Conservation (phyloP, 306 rosid species). For the Quercus dentata region DNA sequence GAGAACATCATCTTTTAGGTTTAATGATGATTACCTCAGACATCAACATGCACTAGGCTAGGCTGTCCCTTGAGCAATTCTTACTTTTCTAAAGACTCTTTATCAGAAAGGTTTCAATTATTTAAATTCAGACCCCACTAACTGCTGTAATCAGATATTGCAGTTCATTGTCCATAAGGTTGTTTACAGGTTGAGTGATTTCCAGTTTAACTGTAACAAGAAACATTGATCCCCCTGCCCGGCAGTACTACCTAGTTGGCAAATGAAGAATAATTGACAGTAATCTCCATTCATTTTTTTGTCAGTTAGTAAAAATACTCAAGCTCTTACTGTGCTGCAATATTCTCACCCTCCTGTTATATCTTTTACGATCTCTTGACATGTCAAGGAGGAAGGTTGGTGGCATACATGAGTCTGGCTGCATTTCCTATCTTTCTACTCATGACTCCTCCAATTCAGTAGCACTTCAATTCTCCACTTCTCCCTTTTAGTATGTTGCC, state of each 20-base stretch:
- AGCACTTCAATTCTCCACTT: too few relatives aligned
- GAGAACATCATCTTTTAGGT: constrained; percentile 30
- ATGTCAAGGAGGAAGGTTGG: not conserved
- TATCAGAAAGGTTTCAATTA: constrained; percentile 42
- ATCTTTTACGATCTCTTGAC: not conserved
- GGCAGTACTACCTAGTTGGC: too few relatives aligned
- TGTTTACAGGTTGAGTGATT: constrained; percentile 5
- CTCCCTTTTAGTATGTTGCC: too few relatives aligned
- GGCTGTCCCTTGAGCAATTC: constrained; percentile 40
- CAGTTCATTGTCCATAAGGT: constrained; percentile 16
- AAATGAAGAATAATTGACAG: too few relatives aligned
- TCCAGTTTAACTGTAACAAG: constrained; percentile 2
- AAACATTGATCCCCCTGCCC: constrained; percentile 25
- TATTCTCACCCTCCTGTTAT: not conserved
- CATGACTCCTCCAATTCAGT: too few relatives aligned
- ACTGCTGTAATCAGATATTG: constrained; percentile 21
- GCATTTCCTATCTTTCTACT: not conserved
- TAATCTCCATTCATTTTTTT: not conserved
- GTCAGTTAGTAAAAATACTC: not conserved
- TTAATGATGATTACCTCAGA: constrained; percentile 36
- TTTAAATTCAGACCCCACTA: constrained; percentile 45
- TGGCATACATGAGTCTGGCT: not conserved
- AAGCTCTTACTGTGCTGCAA: not conserved
- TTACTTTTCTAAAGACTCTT: constrained; percentile 38
- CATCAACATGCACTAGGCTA: constrained; percentile 46